Conservation (phyloP, 192 early-diverging fungal genomes). For the Helicostylum pulchrum region DNA sequence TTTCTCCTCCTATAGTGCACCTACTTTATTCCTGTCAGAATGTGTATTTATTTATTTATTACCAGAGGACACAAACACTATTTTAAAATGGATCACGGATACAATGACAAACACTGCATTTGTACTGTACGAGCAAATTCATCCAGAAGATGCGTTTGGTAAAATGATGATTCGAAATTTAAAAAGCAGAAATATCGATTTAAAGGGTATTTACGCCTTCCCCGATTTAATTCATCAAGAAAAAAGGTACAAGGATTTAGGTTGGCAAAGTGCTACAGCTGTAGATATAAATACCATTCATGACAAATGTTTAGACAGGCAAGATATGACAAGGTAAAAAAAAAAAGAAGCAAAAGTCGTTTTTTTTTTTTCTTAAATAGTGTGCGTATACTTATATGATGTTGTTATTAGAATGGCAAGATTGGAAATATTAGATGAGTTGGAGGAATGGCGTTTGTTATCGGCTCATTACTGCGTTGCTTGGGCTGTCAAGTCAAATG, state of each 20-base stretch:
- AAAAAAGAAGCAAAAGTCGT: neutral
- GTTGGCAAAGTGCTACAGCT: slow-evolving; percentile 58
- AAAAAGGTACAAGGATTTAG: slow-evolving; percentile 58
- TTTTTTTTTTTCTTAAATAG: too few species aligned
- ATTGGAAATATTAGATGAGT: slow-evolving; percentile 87
- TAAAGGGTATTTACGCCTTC: slow-evolving; percentile 71
- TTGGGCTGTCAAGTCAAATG: slow-evolving; percentile 53
- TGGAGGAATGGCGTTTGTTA: slow-evolving; percentile 87
- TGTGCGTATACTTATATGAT: too few species aligned
- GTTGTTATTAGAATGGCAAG: slow-evolving; percentile 51
- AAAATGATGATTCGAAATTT: slow-evolving; percentile 89
- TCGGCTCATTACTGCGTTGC: slow-evolving; percentile 84
- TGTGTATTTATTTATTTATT: slow-evolving; percentile 91
- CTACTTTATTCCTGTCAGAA: slow-evolving; percentile 91
- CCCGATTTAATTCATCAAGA: slow-evolving; percentile 71
- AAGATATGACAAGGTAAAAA: slow-evolving; percentile 22
- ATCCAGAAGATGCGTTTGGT: slow-evolving; percentile 89
- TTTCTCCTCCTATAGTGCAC: slow-evolving; percentile 41
- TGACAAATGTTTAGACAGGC: slow-evolving; percentile 36
- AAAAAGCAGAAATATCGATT: slow-evolving; percentile 67
- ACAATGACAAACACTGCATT: slow-evolving; percentile 54
- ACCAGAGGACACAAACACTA: slow-evolving; percentile 56
- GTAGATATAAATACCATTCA: slow-evolving; percentile 62
- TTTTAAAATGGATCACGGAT: slow-evolving; percentile 70
- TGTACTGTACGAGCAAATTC: slow-evolving; percentile 89